Base-by-base conservation (phyloP, 169 alveolate species). In the Perkinsus olseni region DNA sequence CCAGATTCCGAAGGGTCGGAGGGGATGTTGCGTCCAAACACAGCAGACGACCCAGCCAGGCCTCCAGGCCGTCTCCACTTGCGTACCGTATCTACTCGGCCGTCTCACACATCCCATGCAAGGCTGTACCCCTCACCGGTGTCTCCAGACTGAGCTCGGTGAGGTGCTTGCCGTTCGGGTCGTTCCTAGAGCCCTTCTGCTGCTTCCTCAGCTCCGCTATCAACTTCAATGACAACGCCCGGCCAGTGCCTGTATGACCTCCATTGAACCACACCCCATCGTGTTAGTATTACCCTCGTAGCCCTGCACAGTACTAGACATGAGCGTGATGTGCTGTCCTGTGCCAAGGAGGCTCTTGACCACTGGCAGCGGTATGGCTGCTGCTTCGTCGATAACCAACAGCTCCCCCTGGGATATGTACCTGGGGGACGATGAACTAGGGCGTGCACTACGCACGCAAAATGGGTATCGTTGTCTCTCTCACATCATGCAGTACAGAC, bases 351-450 rank as follows among this genome's bases (percentile, higher is more conserved):
- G 98, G 91, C 97, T 93, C 95, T 98, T 99, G 34, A 99, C 99
- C n/a, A 98, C 94, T 74, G 99, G 99, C 36, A 99, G 96, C 40
- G 99, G 99, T 37, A 99, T 99, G 74, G 99, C 99, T n/a, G 99
- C 99, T 0, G 99, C 99, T 96, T 99, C 99, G 94, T 99, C 99
- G 92, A 99, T 98, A 38, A 99, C 99, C 94, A 99, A 97, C 51
- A 99, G 96, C 94, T 99, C 99, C 62, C 99, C 98, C 94, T 98
- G 96, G 93, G 95, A 95, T 91, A 95, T 93, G 74, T 96, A 95
- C 94, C 93, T 94, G 95, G 0, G 95, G 91, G 20, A 94, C 94
- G 38, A 94, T 38, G 6, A 6, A 17, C 62, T 17, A n/a, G n/a
- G n/a, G n/a, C n/a, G n/a, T n/a, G n/a, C n/a, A n/a, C n/a, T n/a